phyloP scores from a whole-genome alignment of 805 yeast genomes.

The Wickerhamiella spandovensis region DNA sequence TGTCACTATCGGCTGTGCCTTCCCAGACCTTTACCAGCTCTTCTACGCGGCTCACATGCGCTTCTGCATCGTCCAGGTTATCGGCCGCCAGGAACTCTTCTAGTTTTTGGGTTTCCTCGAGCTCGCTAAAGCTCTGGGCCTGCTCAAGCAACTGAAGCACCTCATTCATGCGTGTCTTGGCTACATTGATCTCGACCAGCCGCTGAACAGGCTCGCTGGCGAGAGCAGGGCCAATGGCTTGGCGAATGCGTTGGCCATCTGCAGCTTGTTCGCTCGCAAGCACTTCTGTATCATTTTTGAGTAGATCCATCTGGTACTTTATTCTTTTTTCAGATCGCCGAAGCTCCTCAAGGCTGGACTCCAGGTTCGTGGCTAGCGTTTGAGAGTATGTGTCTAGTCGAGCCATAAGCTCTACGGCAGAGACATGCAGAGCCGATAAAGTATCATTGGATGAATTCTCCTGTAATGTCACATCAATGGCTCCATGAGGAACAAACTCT shows the following conservation, averaged over 20 bases:
- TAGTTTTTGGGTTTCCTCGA: conserved; percentile 21
- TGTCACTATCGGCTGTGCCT: conserved; percentile 14
- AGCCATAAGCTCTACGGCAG: conserved; percentile 21
- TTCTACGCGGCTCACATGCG: conserved; percentile 7
- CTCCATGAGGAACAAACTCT: conserved; percentile 21
- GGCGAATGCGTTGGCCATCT: conserved; percentile 8
- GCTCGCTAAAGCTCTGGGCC: conserved; percentile 18
- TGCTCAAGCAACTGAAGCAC: conserved; percentile 18
- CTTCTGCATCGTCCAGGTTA: conserved; percentile 12
- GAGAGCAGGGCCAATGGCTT: conserved; percentile 4
- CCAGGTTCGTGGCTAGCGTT: conserved; percentile 20
- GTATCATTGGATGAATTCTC: conserved; percentile 6
- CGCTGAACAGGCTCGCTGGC: conserved; percentile 11
- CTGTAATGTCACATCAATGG: conserved; percentile 17
- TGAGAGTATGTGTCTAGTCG: conserved; percentile 21
- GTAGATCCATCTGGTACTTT: conserved; percentile 24
- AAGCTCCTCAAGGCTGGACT: conserved; percentile 17
- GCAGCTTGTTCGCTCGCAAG: conserved; percentile 15
- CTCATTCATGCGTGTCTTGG: conserved; percentile 15
- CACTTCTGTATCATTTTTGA: conserved; percentile 20
- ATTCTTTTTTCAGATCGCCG: conserved; percentile 18
- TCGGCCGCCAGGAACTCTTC: conserved; percentile 7
- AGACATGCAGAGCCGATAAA: conserved; percentile 18
- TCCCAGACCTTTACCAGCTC: conserved; percentile 18
- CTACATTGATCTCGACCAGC: conserved; percentile 17